phyloP scores from a whole-genome alignment of 441 rosid species.

The Brassica balearica region DNA sequence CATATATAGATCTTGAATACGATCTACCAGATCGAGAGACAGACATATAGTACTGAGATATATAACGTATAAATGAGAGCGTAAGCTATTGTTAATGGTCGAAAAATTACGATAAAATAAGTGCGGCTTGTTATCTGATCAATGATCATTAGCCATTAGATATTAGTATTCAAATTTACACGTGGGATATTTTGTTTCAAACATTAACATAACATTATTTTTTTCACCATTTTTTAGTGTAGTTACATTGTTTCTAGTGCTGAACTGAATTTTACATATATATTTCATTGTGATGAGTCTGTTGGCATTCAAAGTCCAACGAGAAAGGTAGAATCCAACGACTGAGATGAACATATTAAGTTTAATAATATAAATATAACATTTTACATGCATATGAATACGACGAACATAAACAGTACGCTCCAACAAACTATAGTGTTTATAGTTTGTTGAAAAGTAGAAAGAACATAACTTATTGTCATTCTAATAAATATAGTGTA shows the following conservation, averaged over 20 bases:
- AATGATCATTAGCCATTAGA: background rate
- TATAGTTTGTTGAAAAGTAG: slow-evolving; percentile 41
- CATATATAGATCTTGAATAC: background rate
- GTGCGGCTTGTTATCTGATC: slow-evolving; percentile 5
- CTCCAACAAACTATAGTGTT: slow-evolving; percentile 31
- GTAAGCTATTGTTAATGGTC: background rate
- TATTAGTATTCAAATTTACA: background rate
- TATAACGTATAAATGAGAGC: background rate
- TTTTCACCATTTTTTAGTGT: background rate
- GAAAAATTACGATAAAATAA: background rate
- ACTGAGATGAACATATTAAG: background rate
- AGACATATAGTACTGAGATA: background rate
- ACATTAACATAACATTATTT: background rate
- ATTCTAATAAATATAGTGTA: slow-evolving; percentile 28
- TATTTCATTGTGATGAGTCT: background rate
- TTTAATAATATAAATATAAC: background rate
- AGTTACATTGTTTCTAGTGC: slow-evolving; percentile 1
- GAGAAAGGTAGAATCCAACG: slow-evolving; percentile 28
- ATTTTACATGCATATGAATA: background rate
- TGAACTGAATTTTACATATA: background rate
- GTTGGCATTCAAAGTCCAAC: slow-evolving; percentile 13
- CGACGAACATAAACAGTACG: slow-evolving; percentile 14
- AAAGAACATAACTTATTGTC: slow-evolving; percentile 33
- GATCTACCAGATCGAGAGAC: background rate
- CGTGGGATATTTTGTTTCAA: background rate